phyloP scores from a whole-genome alignment of 441 rosid genomes.

The Populus hybrid region DNA sequence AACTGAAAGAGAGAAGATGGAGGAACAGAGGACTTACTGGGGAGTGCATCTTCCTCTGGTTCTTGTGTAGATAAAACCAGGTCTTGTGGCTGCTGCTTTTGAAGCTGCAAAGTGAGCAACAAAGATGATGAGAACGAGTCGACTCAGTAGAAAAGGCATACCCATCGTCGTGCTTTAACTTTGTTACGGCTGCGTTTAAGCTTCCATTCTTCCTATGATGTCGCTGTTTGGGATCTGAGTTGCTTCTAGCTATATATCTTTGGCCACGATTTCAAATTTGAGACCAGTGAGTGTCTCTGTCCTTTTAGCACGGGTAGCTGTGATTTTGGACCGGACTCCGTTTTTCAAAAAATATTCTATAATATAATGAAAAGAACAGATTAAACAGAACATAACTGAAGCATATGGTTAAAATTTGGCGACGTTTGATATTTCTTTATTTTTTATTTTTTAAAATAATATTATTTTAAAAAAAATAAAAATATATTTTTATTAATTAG shows the following conservation, averaged over 20 bases:
- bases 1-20: background rate
- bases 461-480: background rate
- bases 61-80: constrained; percentile 62
- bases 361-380: no score
- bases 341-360: constrained; percentile 3
- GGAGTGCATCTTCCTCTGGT: constrained; percentile 81
- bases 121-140: constrained; percentile 30
- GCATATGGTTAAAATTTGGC: background rate
- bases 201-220: constrained; percentile 1
- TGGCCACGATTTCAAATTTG: background rate
- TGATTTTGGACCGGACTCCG: background rate
- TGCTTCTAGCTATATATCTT: constrained; percentile 2
- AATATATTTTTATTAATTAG: no score
- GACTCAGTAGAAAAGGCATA: constrained; percentile 17
- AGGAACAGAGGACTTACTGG: constrained; percentile 38
- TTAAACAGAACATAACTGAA: no score
- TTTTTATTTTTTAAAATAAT: background rate
- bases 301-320: background rate
- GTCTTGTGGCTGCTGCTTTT: constrained; percentile 27
- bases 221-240: constrained; percentile 22
- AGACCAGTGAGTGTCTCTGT: background rate
- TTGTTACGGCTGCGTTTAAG: background rate
- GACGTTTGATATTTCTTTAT: no score
- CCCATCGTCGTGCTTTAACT: constrained; percentile 18
- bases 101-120: constrained; percentile 26